Evolutionary conservation across 768 basidiomycete species (phyloP), one percentile per base, ranked within the genome.

Genomic region (Rhizopogon salebrosus): DNA sequence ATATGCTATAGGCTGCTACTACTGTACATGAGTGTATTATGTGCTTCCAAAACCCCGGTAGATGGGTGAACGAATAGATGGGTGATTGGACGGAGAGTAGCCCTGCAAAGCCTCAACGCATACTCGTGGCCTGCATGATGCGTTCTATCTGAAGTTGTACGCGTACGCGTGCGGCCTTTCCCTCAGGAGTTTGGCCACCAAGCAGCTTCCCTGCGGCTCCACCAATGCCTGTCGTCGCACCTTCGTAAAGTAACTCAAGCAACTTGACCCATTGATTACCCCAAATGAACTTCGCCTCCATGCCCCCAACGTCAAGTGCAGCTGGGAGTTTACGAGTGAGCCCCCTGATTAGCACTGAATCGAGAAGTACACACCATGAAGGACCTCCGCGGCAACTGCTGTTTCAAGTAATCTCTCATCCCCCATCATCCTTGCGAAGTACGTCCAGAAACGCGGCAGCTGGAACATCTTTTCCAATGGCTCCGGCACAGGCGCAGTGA

Each of bases 261-360:
- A 91, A 67, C 64, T 91, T 91, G 53, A 83, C 68, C 83, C 87
- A 92, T 65, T 92, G 89, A 36, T 73, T 69, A n/a, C 89, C 89
- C 84, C 85, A 92, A 8, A 87, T 68, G 24, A 74, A 67, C 51
- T 72, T 72, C 8, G 84, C 86, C 45, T 81, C 73, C 23, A 72
- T 56, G 3, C 90, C 88, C 58, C 84, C 75, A 27, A 89, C 85
- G 48, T 89, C 87, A 23, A 92, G 66, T 16, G 79, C 89, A 59
- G 80, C 89, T 91, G 54, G 3, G 49, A 37, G 43, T 49, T 42
- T 24, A 34, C 57, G 46, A 57, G 54, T 50, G 29, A 49, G 18
- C 27, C 22, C 48, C 27, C n/a, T 5, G 35, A 3, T 16, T 54
- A 40, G 38, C 51, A 22, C 14, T 36, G 41, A 52, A 7, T 23